Conservation (phyloP, 768 basidiomycete genomes). For the Calocera viscosa region DNA sequence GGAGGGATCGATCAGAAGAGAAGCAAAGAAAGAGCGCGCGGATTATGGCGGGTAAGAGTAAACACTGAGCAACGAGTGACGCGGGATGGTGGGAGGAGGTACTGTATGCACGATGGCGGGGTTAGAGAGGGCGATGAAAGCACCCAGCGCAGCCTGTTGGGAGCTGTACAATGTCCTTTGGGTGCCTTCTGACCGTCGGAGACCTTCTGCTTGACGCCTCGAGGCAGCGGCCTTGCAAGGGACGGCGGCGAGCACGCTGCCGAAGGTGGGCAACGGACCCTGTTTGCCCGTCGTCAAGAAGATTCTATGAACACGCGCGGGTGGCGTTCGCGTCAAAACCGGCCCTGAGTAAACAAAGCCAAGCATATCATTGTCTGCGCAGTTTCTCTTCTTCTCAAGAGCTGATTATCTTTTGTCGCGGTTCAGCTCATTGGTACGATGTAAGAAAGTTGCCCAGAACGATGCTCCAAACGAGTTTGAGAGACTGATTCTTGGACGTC, state of each 20-base stretch:
- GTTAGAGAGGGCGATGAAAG: background rate
- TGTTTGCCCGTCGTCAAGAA: background rate
- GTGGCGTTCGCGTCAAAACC: background rate
- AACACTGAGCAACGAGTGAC: background rate
- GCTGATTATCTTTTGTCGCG: no score
- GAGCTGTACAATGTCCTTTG: background rate
- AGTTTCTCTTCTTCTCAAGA: no score
- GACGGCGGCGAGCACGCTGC: background rate
- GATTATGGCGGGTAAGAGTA: background rate
- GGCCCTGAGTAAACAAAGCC: conserved; percentile 7
- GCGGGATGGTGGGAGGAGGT: background rate
- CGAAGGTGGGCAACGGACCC: background rate
- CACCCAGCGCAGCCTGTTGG: background rate
- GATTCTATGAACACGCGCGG: background rate
- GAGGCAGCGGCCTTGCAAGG: background rate
- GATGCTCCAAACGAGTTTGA: no score
- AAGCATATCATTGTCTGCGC: background rate
- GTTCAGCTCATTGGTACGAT: background rate
- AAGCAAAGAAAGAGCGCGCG: background rate
- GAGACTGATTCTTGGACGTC: no score
- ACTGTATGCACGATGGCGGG: background rate
- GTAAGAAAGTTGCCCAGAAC: no score
- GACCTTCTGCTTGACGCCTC: background rate
- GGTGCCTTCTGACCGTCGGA: background rate
- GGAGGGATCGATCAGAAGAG: conserved; percentile 1